Base-by-base conservation (phyloP, 1,284 basidiomycete species). In the Tausonia pullulans region DNA sequence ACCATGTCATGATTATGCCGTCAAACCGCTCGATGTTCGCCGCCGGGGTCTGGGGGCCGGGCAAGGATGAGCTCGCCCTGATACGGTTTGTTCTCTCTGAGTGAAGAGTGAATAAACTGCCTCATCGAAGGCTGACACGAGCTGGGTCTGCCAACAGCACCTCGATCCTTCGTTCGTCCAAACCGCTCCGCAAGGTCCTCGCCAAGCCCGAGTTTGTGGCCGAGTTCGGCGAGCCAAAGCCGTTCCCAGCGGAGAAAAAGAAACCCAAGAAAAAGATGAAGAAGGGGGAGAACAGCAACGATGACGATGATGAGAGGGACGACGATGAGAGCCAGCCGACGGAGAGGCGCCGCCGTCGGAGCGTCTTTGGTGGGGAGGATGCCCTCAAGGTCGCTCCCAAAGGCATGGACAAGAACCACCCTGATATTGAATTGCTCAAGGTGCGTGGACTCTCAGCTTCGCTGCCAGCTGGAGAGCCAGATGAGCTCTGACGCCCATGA, bases 31-130 rank as follows among this genome's bases (percentile, higher is more conserved):
- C 84, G 66, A 66, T 89, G 8, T 76, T 95, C 46, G 91, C 88
- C 14, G 88, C 84, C 1, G 92, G 92, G 3, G 74, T 81, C 5
- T 96, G 92, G 91, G 85, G 84, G 72, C 90, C 92, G 0, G 86
- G 81, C 1, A 88, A 84, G 71, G 83, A 87, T 67, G 87, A 92
- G 72, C 79, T 94, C 3, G 80, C 81, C 0, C 83, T 81, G 9
- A 84, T 95, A 50, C 80, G 90, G 83, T 87, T 48, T 14, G 3
- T 3, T 27, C 46, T 27, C 5, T 14, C 50, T 45, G 59, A 10
- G 40, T 27, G 27, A 27, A 27, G 59, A 10, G 40, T 27, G 27
- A 27, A 27, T 27, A 27, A 27, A 27, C 27, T 27, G 27, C 27
- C 27, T 27, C 27, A 27, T 27, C 27, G 27, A 27, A 27, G 27